A percentile compares a stretch with the other conserved stretches of the same genome.
These are phyloP conservation scores for Colletotrichum sp. DNA, from an alignment of 2,329 filamentous ascomycete species.

Conservation along the genomic window DNA sequence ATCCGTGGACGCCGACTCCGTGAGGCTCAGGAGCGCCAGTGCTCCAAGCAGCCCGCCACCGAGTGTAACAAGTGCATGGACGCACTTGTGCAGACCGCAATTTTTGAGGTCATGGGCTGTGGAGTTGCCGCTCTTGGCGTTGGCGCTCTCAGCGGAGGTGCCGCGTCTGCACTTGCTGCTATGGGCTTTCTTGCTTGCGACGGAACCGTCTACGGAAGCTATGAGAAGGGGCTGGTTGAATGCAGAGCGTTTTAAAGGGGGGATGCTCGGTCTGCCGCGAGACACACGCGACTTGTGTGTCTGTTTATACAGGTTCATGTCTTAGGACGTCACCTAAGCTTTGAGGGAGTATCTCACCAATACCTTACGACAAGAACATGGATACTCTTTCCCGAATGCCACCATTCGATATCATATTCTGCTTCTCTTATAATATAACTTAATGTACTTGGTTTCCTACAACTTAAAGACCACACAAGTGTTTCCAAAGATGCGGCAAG, in stretches of 20 bases:
- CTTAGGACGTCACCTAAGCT: neutral
- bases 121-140: neutral
- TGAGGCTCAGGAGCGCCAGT: neutral
- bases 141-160: neutral
- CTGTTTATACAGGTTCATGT: neutral
- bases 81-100: neutral
- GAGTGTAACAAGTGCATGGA: constrained; percentile 1
- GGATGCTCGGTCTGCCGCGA: neutral
- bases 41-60: neutral
- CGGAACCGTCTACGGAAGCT: neutral
- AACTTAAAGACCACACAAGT: neutral
- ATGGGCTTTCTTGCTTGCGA: neutral
- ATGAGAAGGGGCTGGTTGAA: neutral
- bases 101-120: neutral
- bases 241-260: neutral
- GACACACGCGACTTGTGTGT: neutral
- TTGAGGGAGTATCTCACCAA: neutral
- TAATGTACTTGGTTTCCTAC: neutral
- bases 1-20: neutral
- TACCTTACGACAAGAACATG: neutral
- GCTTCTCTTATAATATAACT: neutral
- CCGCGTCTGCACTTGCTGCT: neutral
- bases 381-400: neutral
- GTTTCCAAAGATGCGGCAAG: neutral
- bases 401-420: neutral